Percentiles rank a stretch among this genome's conserved stretches.
Evolutionary conservation across 208 protist genomes (phyloP).

Genomic region (Crithidia acanthocephali): DNA sequence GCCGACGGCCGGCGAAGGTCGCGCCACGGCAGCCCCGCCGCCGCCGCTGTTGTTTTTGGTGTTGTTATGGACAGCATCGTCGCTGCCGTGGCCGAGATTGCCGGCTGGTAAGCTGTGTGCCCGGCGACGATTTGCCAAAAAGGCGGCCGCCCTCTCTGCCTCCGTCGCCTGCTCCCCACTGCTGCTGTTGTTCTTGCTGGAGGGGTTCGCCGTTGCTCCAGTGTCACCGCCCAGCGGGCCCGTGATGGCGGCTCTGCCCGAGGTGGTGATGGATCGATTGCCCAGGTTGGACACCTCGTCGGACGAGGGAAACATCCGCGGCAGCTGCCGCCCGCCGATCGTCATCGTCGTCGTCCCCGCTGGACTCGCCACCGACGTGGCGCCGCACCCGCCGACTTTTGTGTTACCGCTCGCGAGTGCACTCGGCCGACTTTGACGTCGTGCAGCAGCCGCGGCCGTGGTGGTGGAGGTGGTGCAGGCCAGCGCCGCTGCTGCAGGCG

Average conservation of each 20-base stretch:
- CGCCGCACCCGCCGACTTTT: not conserved
- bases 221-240: not conserved
- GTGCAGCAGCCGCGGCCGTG: not conserved
- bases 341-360: not conserved
- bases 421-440: not conserved
- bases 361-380: not conserved
- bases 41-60: not conserved
- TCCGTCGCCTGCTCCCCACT: not conserved
- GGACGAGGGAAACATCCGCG: conserved; percentile 7
- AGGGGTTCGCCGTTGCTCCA: not conserved
- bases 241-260: not conserved
- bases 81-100: not conserved
- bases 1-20: not conserved
- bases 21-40: not conserved
- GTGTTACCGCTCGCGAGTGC: not conserved
- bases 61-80: not conserved
- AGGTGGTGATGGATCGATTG: not conserved
- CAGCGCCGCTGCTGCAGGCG: not conserved
- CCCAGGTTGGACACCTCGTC: not conserved
- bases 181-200: not conserved
- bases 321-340: conserved; percentile 12
- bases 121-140: conserved; percentile 6
- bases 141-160: not conserved
- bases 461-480: not conserved
- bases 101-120: conserved; percentile 6